Evolutionary conservation across 805 yeast genomes (phyloP).

Genomic region (Saturnispora mendoncae): DNA sequence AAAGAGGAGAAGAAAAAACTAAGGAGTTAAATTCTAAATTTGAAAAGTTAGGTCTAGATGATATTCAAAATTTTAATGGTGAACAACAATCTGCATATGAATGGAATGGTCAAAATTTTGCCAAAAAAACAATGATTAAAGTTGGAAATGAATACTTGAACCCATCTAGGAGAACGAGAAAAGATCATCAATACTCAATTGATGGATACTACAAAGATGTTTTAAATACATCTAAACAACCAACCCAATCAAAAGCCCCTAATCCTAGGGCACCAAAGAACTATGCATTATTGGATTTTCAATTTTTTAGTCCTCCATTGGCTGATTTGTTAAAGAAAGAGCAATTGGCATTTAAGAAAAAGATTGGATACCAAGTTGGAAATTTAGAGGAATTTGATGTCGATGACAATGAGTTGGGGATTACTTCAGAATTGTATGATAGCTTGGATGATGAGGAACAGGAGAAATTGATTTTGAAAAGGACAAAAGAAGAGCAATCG

Average conservation of each 20-base stretch:
- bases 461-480: conserved; percentile 25
- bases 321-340: conserved; percentile 51
- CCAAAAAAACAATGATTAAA: conserved; percentile 45
- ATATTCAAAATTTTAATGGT: conserved; percentile 81
- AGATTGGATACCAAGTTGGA: conserved; percentile 47
- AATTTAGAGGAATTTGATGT: conserved; percentile 48
- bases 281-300: conserved; percentile 61
- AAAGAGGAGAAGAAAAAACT: conserved; percentile 76
- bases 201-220: conserved; percentile 73
- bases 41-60: conserved; percentile 83
- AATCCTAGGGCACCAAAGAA: conserved; percentile 54
- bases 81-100: conserved; percentile 75
- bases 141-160: conserved; percentile 53
- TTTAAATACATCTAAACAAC: conserved; percentile 30
- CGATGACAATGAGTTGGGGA: conserved; percentile 25
- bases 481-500: conserved; percentile 40
- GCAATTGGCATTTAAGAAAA: conserved; percentile 53
- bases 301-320: conserved; percentile 54
- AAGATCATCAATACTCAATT: conserved; percentile 68
- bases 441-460: conserved; percentile 20
- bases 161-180: conserved; percentile 67
- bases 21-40: conserved; percentile 70
- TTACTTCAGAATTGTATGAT: conserved; percentile 29
- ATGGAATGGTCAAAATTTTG: conserved; percentile 90
- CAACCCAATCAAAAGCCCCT: conserved; percentile 32